phyloP scores from a whole-genome alignment of 805 yeast genomes.

The Myxozyma sirexii region DNA sequence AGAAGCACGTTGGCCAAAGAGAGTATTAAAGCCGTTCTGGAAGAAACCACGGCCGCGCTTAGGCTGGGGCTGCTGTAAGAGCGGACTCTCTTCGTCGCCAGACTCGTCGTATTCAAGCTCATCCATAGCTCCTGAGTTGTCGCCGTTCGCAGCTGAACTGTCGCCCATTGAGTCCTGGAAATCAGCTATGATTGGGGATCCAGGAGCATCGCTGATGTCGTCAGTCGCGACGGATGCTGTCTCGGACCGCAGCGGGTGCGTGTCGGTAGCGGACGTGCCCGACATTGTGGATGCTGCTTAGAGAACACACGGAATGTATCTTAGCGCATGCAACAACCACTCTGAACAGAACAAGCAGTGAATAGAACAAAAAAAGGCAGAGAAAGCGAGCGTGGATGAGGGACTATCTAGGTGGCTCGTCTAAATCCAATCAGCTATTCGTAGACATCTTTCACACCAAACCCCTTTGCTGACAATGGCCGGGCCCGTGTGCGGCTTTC shows the following conservation, averaged over 20 bases:
- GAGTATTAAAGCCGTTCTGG: conserved; percentile 7
- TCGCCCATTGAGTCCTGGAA: conserved; percentile 16
- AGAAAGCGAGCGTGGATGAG: no score
- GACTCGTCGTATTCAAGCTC: conserved; percentile 33
- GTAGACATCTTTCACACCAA: no score
- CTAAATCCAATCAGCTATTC: no score
- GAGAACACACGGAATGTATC: neutral
- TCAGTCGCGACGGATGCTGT: conserved; percentile 14
- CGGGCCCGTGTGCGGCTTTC: no score
- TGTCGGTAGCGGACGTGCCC: conserved; percentile 7
- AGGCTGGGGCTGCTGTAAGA: conserved; percentile 25
- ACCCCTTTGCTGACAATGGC: no score
- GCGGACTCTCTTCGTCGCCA: conserved; percentile 20
- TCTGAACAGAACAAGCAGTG: no score
- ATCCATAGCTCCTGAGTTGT: conserved; percentile 9
- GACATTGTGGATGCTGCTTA: conserved; percentile 4
- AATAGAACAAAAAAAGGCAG: no score
- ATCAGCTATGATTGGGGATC: conserved; percentile 27
- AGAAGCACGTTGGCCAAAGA: conserved; percentile 10
- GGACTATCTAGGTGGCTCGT: no score
- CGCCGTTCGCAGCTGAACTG: neutral
- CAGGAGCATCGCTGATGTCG: conserved; percentile 20
- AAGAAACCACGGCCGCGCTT: conserved; percentile 19
- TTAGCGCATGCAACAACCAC: neutral
- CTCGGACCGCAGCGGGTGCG: conserved; percentile 24